These are phyloP conservation scores for Cyphellophora europaea DNA, from an alignment of 2,329 filamentous ascomycete species.

Conservation along the genomic window DNA sequence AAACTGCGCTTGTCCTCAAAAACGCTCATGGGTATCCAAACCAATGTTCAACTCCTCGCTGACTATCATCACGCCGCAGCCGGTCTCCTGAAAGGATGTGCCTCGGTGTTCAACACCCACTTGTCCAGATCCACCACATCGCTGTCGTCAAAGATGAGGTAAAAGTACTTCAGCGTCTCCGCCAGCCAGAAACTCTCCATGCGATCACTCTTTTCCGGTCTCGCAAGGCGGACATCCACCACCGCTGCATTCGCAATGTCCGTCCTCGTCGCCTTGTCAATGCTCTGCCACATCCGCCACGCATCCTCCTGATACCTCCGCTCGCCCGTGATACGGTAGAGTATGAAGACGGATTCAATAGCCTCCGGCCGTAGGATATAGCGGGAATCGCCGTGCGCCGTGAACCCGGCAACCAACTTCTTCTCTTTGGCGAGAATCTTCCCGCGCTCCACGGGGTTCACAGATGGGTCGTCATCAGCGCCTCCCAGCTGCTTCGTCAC, in stretches of 20 bases:
- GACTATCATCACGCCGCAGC: not conserved
- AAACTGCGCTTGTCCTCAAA: no score
- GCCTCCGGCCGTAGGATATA: conserved; percentile 58
- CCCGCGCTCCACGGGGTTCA: conserved; percentile 24
- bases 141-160: conserved; percentile 65
- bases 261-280: conserved; percentile 34
- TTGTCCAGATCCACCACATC: conserved; percentile 57
- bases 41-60: conserved; percentile 1
- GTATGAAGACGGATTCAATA: conserved; percentile 52
- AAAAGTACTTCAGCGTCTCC: conserved; percentile 90
- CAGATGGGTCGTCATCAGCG: conserved; percentile 36
- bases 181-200: conserved; percentile 91
- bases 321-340: conserved; percentile 52
- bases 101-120: conserved; percentile 43
- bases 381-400: conserved; percentile 43
- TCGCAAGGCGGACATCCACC: conserved; percentile 25
- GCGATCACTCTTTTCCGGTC: conserved; percentile 41
- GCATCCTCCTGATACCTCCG: conserved; percentile 34
- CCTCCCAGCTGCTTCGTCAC: conserved; percentile 25
- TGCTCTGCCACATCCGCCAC: conserved; percentile 41
- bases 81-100: conserved; percentile 13
- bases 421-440: conserved; percentile 30
- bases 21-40: no score
- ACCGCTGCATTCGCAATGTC: conserved; percentile 35
- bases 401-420: conserved; percentile 46